phyloP scores from a whole-genome alignment of 768 basidiomycete species.

The Sarcodon sp. region DNA sequence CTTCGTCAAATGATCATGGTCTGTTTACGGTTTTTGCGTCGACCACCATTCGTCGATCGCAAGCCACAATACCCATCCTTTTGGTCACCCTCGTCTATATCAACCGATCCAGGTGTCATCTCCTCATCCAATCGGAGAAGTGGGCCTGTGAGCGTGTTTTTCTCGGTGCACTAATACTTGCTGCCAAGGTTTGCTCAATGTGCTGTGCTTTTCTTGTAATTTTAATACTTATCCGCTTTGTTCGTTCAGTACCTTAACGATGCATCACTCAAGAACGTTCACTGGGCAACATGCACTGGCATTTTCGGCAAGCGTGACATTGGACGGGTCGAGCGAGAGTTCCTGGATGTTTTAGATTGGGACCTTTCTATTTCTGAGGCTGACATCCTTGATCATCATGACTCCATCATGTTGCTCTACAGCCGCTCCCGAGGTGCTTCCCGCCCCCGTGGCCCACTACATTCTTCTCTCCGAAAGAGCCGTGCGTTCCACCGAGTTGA shows the following conservation, averaged over 20 bases:
- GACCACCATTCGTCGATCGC: conserved; percentile 6
- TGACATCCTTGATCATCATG: conserved; percentile 41
- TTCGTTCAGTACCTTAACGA: conserved; percentile 64
- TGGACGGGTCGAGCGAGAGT: conserved; percentile 73
- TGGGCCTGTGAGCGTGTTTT: conserved; percentile 28
- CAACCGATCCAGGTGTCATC: conserved; percentile 8
- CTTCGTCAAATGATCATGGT: background rate
- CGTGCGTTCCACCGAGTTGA: background rate
- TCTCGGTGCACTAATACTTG: conserved; percentile 27
- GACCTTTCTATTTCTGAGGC: conserved; percentile 53
- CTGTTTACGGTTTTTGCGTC: background rate
- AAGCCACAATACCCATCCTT: conserved; percentile 10
- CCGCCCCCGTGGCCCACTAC: background rate
- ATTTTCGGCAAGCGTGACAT: conserved; percentile 76
- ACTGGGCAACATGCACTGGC: conserved; percentile 80
- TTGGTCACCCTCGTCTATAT: conserved; percentile 17
- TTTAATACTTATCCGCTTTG: background rate
- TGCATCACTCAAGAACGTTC: conserved; percentile 81
- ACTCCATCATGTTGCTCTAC: conserved; percentile 18
- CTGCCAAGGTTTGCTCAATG: conserved; percentile 19
- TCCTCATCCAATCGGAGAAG: conserved; percentile 5
- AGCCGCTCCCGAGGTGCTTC: conserved; percentile 11
- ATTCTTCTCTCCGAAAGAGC: background rate
- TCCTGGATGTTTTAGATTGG: conserved; percentile 69
- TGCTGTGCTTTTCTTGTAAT: background rate